A percentile compares a stretch with the other conserved stretches of the same genome.
phyloP scores from a whole-genome alignment of 441 rosid genomes.

The Erodium moschatum region DNA sequence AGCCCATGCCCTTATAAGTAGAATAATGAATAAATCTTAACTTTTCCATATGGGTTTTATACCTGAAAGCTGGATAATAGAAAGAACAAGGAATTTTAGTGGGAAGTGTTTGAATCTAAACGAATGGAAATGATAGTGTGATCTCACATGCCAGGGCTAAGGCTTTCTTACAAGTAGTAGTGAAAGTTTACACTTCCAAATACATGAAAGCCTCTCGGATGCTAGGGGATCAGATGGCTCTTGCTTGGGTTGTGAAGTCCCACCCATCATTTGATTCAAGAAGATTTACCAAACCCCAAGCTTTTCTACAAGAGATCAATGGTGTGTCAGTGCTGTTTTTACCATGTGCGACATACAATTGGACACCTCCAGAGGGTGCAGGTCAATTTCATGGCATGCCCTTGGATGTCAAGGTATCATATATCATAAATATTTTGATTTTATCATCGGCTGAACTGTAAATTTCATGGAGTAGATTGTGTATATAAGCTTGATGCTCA shows the following conservation, averaged over 20 bases:
- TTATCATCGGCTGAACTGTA: too few species aligned
- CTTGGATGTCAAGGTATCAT: too few species aligned
- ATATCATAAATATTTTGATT: too few species aligned
- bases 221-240: slow-evolving; percentile 95
- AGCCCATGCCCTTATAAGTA: too few species aligned
- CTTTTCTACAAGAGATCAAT: slow-evolving; percentile 50
- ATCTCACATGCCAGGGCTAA: slow-evolving; percentile 47
- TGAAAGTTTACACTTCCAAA: slow-evolving; percentile 55
- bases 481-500: too few species aligned
- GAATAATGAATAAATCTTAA: too few species aligned
- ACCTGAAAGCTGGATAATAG: too few species aligned
- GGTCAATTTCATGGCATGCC: slow-evolving; percentile 99
- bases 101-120: too few species aligned
- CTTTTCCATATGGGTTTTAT: too few species aligned
- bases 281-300: slow-evolving; percentile 52
- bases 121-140: too few species aligned
- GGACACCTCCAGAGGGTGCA: slow-evolving; percentile 99
- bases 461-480: neutral
- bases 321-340: slow-evolving; percentile 61
- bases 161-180: slow-evolving; percentile 52
- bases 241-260: slow-evolving; percentile 60
- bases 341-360: slow-evolving; percentile 71
- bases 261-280: slow-evolving; percentile 49
- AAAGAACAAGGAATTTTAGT: too few species aligned
- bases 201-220: slow-evolving; percentile 73